phyloP scores from a whole-genome alignment of 1,139 yeast genomes.

The Diutina mesorugosa region DNA sequence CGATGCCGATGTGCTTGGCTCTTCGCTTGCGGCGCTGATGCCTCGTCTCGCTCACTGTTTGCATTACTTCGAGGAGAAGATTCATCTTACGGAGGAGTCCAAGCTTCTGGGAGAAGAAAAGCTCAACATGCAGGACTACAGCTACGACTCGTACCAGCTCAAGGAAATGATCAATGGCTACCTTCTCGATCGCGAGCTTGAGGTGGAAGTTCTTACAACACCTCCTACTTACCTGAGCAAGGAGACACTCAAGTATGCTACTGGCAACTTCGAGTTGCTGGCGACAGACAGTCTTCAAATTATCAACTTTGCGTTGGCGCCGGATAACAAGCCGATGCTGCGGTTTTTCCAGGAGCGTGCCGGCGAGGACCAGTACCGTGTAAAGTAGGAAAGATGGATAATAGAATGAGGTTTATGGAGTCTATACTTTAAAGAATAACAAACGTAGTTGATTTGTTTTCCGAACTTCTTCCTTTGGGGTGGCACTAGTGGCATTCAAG shows the following conservation, averaged over 20 bases:
- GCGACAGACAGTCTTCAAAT: neutral
- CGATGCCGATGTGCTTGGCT: slow-evolving; percentile 3
- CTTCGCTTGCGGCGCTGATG: slow-evolving; percentile 6
- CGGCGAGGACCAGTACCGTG: neutral
- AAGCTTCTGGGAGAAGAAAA: slow-evolving; percentile 11
- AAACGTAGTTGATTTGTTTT: too few relatives aligned
- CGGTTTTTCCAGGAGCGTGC: slow-evolving; percentile 1
- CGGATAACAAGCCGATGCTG: neutral
- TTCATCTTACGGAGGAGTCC: slow-evolving; percentile 11
- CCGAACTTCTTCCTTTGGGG: too few relatives aligned
- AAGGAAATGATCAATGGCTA: slow-evolving; percentile 11
- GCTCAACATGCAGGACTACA: neutral
- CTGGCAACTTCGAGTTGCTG: slow-evolving; percentile 2
- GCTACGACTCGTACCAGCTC: slow-evolving; percentile 15
- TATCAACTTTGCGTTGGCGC: neutral
- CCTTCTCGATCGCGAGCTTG: slow-evolving; percentile 6
- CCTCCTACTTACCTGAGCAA: slow-evolving; percentile 5
- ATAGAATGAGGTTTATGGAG: neutral
- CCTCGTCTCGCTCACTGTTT: slow-evolving; percentile 12
- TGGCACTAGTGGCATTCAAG: too few relatives aligned
- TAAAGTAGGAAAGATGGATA: neutral
- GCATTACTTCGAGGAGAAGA: slow-evolving; percentile 9
- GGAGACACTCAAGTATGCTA: slow-evolving; percentile 8
- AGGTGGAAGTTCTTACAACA: slow-evolving; percentile 2
- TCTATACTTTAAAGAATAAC: neutral